Base-by-base conservation (phyloP, 164 flowering plant species). In the Aristolochia californica region DNA sequence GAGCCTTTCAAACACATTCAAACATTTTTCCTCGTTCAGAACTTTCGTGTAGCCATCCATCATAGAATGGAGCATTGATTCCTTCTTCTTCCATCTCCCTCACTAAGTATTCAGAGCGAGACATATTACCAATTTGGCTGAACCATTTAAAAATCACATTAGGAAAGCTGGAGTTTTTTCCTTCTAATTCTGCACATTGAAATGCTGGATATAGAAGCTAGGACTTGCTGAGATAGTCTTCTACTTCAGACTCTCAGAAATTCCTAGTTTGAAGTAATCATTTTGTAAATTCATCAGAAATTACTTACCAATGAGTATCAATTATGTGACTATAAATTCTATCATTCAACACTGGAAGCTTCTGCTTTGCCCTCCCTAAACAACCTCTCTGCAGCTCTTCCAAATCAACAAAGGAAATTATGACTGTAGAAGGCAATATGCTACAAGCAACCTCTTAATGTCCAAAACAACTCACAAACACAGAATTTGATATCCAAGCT, bases 61-160 rank as follows among this genome's bases (percentile, higher is more conserved):
- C 97, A 93, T 89, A n/a, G 90, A 87, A 57, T 93, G 99, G 83
- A 71, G 94, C 94, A 78, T 87, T 96, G 66, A 93, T 89, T 14
- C 99, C 99, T 63, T 78, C 85, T 77, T 78, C 90, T 77, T 93
- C 97, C 99, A 93, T 93, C 67, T 87, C 88, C 67, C 79, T 81
- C 43, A 93, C 97, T 72, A 89, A 75, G 17, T 73, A 83, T 75
- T 93, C 99, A 55, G 97, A 97, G 62, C 82, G 78, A 34, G 66
- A 77, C 91, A 93, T 81, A 57, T 85, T 80, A 65, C 77, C 62
- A n/a, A 75, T 67, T 75, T 88, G 94, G 72, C 98, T 88, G 82
- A 68, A 62, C 50, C 55, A 34, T 34, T 34, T 34, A 9, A 34
- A 9, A 34, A 34, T 34, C 40, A 34, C 40, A 34, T 34, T 34